Conservation (phyloP, 2,329 filamentous ascomycete genomes). For the Botrytis elliptica region DNA sequence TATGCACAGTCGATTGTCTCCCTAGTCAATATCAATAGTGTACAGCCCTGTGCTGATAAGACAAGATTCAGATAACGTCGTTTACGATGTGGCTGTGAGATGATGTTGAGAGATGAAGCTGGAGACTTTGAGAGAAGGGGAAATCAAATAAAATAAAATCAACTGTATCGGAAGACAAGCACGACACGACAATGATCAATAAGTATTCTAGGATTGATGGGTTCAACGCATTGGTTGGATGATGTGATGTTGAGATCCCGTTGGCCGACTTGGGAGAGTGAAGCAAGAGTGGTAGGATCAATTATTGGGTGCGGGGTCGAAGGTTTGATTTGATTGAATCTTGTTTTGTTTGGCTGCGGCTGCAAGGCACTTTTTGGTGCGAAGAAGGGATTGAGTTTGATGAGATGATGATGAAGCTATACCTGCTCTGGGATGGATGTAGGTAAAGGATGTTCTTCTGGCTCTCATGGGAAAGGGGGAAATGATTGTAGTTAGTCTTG, state of each 20-base stretch:
- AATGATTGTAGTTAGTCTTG: background rate
- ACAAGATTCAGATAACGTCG: background rate
- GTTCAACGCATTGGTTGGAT: slow-evolving; percentile 12
- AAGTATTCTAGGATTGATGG: background rate
- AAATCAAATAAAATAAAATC: too few species aligned
- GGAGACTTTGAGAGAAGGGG: too few species aligned
- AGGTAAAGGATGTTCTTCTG: too few species aligned
- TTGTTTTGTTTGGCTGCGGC: background rate
- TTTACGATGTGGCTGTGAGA: slow-evolving; percentile 3
- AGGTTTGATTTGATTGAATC: background rate
- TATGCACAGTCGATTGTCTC: slow-evolving; percentile 14
- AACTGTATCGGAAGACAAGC: background rate
- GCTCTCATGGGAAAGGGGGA: background rate
- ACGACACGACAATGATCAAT: background rate
- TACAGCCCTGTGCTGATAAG: slow-evolving; percentile 9
- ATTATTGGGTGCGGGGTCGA: slow-evolving; percentile 20
- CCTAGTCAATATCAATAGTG: slow-evolving; percentile 14
- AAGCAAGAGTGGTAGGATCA: slow-evolving; percentile 16
- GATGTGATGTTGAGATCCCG: background rate
- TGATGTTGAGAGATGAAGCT: background rate
- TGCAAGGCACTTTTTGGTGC: slow-evolving; percentile 14
- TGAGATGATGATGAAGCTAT: background rate
- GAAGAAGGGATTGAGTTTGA: background rate
- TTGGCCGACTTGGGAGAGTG: slow-evolving; percentile 14
- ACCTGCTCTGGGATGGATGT: background rate